Evolutionary conservation across 2,329 filamentous ascomycete genomes (phyloP), one percentile per base, ranked within the genome.

Genomic region (Beauveria asiatica): DNA sequence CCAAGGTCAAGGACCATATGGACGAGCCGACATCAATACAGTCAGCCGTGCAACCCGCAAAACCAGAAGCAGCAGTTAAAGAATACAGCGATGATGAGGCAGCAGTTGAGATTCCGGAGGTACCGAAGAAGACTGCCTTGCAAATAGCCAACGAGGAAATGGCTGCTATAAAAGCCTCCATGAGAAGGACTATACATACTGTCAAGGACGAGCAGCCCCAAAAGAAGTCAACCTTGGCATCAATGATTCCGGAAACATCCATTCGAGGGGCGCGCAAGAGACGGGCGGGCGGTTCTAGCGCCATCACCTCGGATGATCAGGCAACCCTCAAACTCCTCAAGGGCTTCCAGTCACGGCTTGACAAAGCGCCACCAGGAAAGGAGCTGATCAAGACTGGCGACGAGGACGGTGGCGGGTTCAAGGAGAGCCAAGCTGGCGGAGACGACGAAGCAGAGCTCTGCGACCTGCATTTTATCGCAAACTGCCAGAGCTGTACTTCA

Each of bases 381-480:
- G 71, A 74, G 41, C 62, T 62, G 11, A 19, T 65, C 27, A 65
- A 68, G 10, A 68, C 69, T 13, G 69, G 68, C 37, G 66, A 65
- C 5, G 67, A 67, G 42, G 67, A 65, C 6, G 63, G 62, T 1
- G 61, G 37, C 6, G 64, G 45, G 19, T 23, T 30, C n/a, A 60
- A 55, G 23, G 66, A 44, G 3, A 56, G 65, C 70, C 63, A 62
- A 19, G 64, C 62, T 9, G 64, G 55, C 8, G 80, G 81, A 19
- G 86, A 87, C 3, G 84, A 88, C 44, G 90, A 95, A 70, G 86
- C 85, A 3, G 81, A 81, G 54, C 79, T 95, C 4, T 99, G 94
- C 70, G 94, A 97, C 71, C 76, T 99, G 41, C 94, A 99, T 72
- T 99, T 97, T 73, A 95, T 99, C 64, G 89, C 89, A 53, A 90